These are phyloP conservation scores for Tetrapyrgos nigripes DNA, from an alignment of 1,284 basidiomycete species.

Conservation along the genomic window DNA sequence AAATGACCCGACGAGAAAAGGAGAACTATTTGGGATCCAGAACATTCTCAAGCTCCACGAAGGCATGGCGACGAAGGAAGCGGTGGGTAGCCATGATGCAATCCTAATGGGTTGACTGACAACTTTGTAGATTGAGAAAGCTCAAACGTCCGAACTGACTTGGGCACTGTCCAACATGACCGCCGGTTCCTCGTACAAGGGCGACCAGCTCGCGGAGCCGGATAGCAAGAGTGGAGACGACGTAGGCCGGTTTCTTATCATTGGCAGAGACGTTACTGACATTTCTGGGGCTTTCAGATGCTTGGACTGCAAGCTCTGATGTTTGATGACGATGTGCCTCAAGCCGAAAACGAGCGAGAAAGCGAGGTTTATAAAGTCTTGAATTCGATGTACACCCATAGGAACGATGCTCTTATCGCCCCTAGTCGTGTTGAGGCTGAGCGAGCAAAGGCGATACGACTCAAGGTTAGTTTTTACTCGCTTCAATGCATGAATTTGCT, in stretches of 20 bases:
- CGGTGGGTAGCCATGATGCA: slow-evolving; percentile 44
- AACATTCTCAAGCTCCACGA: slow-evolving; percentile 87
- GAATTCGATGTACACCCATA: slow-evolving; percentile 69
- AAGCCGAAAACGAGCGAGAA: slow-evolving; percentile 31
- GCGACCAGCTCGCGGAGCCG: slow-evolving; percentile 43
- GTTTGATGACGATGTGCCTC: slow-evolving; percentile 66
- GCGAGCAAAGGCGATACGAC: slow-evolving; percentile 56
- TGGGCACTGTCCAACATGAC: slow-evolving; percentile 76
- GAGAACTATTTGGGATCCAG: slow-evolving; percentile 83
- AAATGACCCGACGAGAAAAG: slow-evolving; percentile 73
- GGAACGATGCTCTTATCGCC: slow-evolving; percentile 71
- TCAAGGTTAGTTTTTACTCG: slow-evolving; percentile 49
- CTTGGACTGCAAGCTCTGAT: slow-evolving; percentile 71
- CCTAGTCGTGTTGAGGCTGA: slow-evolving; percentile 74
- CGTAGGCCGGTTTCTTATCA: slow-evolving; percentile 34
- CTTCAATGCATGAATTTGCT: not conserved
- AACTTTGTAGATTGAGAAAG: slow-evolving; percentile 71
- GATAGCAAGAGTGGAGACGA: slow-evolving; percentile 63
- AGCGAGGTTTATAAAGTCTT: slow-evolving; percentile 62
- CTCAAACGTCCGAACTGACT: slow-evolving; percentile 72
- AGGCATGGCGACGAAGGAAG: slow-evolving; percentile 74
- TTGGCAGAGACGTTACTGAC: not conserved
- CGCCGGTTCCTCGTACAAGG: slow-evolving; percentile 32
- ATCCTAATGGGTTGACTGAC: not conserved
- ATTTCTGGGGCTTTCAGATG: slow-evolving; percentile 46